Percentiles rank a stretch among this genome's conserved stretches.
phyloP scores from a whole-genome alignment of 352 stramenopile species.

The Elongisporangium senticosum region DNA sequence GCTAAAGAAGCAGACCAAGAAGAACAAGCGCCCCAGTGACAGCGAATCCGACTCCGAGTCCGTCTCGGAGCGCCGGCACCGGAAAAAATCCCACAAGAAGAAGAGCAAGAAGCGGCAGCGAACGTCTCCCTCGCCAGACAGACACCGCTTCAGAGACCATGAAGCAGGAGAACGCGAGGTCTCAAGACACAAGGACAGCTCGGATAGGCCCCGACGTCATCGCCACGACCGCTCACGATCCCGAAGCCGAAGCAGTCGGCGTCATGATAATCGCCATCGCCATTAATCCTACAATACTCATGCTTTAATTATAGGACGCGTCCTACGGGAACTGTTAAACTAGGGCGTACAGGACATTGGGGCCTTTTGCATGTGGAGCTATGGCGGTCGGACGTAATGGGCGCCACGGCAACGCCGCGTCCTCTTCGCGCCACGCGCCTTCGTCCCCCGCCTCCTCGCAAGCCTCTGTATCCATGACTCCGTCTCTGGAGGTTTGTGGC shows the following conservation, averaged over 20 bases:
- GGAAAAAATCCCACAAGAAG: constrained; percentile 3
- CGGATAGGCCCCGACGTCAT: neutral
- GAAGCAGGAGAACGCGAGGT: constrained; percentile 7
- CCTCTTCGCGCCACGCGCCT: neutral
- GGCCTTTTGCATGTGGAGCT: neutral
- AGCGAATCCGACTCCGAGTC: constrained; percentile 2
- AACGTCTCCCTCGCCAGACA: constrained; percentile 2
- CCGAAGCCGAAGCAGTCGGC: neutral
- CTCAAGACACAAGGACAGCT: neutral
- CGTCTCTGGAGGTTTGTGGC: neutral
- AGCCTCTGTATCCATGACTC: neutral
- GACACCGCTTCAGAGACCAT: constrained; percentile 11
- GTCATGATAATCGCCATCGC: too few species aligned
- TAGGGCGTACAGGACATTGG: neutral
- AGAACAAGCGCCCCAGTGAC: constrained; percentile 16
- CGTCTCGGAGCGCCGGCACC: neutral
- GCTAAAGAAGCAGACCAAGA: constrained; percentile 30
- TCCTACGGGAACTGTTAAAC: neutral
- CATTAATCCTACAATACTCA: neutral
- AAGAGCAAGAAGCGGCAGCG: constrained; percentile 7
- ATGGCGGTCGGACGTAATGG: neutral
- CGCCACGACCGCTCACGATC: neutral
- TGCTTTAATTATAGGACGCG: neutral
- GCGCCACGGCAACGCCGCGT: neutral
- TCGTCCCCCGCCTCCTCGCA: neutral